These are phyloP conservation scores for Colletotrichum spinosum DNA, from an alignment of 2,329 filamentous ascomycete genomes.

Conservation along the genomic window DNA sequence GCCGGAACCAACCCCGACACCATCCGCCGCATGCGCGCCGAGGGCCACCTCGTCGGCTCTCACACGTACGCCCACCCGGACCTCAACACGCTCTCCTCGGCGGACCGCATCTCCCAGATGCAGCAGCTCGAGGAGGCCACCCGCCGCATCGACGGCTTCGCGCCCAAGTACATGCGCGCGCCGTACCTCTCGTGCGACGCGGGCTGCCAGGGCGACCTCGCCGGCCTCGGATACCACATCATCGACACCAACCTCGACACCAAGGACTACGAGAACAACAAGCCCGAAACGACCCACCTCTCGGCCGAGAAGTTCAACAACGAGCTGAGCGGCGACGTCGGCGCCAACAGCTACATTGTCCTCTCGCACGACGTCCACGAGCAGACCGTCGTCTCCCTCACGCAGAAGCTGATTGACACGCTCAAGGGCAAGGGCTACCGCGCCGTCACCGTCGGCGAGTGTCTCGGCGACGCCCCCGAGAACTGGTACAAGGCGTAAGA, in stretches of 20 bases:
- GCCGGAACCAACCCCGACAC: constrained; percentile 51
- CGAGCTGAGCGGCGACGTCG: constrained; percentile 37
- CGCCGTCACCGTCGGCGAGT: constrained; percentile 68
- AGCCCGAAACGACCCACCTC: constrained; percentile 59
- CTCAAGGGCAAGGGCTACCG: constrained; percentile 55
- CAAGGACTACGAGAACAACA: constrained; percentile 68
- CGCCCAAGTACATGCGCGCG: constrained; percentile 57
- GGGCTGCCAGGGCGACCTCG: constrained; percentile 35
- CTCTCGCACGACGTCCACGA: constrained; percentile 66
- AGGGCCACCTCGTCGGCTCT: constrained; percentile 57
- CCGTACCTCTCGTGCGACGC: constrained; percentile 57
- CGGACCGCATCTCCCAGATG: constrained; percentile 52
- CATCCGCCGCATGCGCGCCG: constrained; percentile 52
- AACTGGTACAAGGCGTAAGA: constrained; percentile 59
- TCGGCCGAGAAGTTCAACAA: constrained; percentile 53
- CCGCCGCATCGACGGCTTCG: constrained; percentile 53
- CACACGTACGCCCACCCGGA: constrained; percentile 57
- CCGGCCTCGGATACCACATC: constrained; percentile 64
- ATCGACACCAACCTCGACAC: constrained; percentile 70
- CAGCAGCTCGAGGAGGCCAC: constrained; percentile 58
- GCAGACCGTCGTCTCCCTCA: constrained; percentile 42
- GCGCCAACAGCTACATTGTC: constrained; percentile 56
- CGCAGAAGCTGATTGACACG: constrained; percentile 52
- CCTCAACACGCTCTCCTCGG: constrained; percentile 50
- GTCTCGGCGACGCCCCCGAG: constrained; percentile 59